These are phyloP conservation scores for Coniochaeta pulveracea DNA, from an alignment of 2,329 filamentous ascomycete genomes.

Conservation along the genomic window DNA sequence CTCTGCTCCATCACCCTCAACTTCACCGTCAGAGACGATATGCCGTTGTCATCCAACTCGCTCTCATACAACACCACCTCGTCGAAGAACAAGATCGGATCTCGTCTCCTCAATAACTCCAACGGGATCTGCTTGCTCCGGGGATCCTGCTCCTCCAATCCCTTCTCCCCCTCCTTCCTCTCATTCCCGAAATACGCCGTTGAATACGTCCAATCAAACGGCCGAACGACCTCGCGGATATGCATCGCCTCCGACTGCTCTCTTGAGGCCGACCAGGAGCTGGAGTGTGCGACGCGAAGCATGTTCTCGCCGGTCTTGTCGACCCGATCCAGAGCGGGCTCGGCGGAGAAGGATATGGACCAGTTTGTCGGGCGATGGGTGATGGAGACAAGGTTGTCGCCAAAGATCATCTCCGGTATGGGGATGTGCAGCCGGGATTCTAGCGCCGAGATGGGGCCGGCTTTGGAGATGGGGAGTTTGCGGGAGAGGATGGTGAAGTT, in stretches of 20 bases:
- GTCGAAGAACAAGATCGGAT: conserved; percentile 94
- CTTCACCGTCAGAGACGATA: conserved; percentile 83
- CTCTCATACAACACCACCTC: conserved; percentile 95
- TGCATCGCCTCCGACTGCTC: conserved; percentile 66
- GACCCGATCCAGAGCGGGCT: conserved; percentile 77
- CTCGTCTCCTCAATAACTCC: conserved; percentile 74
- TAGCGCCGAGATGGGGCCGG: conserved; percentile 81
- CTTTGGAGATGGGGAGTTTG: conserved; percentile 91
- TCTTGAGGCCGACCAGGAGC: conserved; percentile 60
- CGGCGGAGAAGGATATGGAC: conserved; percentile 71
- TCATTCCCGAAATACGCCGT: conserved; percentile 72
- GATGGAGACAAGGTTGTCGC: conserved; percentile 77
- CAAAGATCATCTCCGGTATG: conserved; percentile 98
- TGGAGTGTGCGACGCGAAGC: conserved; percentile 87
- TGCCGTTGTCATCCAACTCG: conserved; percentile 95
- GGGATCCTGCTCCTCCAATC: neutral
- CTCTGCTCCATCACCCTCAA: conserved; percentile 84
- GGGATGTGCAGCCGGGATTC: conserved; percentile 69
- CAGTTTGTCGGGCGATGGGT: conserved; percentile 66
- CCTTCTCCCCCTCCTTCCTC: conserved; percentile 7
- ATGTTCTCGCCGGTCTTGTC: conserved; percentile 89
- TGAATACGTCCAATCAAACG: conserved; percentile 97
- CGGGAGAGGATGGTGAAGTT: conserved; percentile 69
- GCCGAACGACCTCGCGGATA: conserved; percentile 88
- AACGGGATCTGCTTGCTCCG: conserved; percentile 54